Evolutionary conservation across 2,329 filamentous ascomycete genomes (phyloP), one percentile per base, ranked within the genome.

Genomic region (Falciphora oryzae): DNA sequence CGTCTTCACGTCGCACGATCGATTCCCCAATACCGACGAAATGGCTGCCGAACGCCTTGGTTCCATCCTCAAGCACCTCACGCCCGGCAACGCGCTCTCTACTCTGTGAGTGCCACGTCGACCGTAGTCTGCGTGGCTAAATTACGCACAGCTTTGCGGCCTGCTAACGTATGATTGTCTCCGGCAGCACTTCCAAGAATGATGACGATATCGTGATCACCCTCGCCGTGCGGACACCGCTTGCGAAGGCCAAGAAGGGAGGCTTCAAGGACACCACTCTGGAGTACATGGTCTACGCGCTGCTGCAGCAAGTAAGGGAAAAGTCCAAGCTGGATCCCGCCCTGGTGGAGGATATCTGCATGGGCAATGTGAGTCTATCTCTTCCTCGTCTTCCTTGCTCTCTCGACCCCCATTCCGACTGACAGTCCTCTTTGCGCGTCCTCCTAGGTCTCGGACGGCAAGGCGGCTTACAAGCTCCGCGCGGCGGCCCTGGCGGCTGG

Each of bases 151-250:
- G 38, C 38, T 44, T n/a, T 8, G 14, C 29, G 13, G 14, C 27
- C 16, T n/a, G 5, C 62, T 73, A 57, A 22, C 31, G 29, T 29
- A 25, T 50, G 18, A 53, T 60, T 27, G 27, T 31, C 44, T 62
- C 29, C 50, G 25, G 65, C 71, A 97, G 93, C 74, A 93, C 91
- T 65, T 88, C 91, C 71, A 93, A 98, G 83, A 96, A 96, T 77
- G 87, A 93, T 70, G 94, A 98, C 76, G 95, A 99, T 81, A 85
- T 99, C 64, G 95, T 99, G 75, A 97, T 98, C 74, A 99, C 95
- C 10, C 86, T 96, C 65, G 94, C 94, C 32, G 82, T 93, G 72
- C 91, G 95, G 65, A 97, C 94, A 32, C 93, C 95, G 0, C 84
- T 99, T 67, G 84, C 89, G 74, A 98, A 97, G 81, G 93, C 86